Evolutionary conservation across 345 rosid species (phyloP).

Genomic region (Salix koriyanagi): DNA sequence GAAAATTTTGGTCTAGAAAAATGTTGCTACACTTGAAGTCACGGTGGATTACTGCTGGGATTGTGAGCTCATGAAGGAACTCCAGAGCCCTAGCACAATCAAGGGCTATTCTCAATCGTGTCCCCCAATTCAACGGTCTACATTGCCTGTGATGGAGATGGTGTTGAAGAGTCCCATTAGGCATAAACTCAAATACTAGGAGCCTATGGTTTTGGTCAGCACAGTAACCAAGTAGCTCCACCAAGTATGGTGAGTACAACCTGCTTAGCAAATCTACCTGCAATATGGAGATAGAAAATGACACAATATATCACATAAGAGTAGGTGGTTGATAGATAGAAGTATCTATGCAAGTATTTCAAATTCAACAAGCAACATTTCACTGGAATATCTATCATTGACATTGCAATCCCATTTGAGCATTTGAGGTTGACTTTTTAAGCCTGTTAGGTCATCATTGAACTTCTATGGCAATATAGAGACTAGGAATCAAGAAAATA

Average conservation of each 20-base stretch:
- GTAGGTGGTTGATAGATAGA: background rate
- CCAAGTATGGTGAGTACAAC: constrained; percentile 71
- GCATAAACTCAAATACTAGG: constrained; percentile 67
- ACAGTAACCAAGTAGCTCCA: constrained; percentile 85
- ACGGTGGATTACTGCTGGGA: constrained; percentile 74
- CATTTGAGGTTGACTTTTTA: background rate
- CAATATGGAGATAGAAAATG: constrained; percentile 10
- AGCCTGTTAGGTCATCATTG: background rate
- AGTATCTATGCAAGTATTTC: background rate
- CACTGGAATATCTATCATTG: background rate
- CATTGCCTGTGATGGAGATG: constrained; percentile 49
- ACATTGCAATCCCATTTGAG: background rate
- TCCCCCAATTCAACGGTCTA: constrained; percentile 62
- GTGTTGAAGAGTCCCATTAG: constrained; percentile 59
- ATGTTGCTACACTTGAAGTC: constrained; percentile 76
- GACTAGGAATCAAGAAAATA: background rate
- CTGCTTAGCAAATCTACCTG: constrained; percentile 89
- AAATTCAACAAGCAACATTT: background rate
- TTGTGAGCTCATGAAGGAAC: constrained; percentile 67
- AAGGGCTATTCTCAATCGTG: constrained; percentile 70
- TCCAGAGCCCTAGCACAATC: constrained; percentile 82
- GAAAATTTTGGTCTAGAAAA: constrained; percentile 51
- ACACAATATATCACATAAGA: background rate
- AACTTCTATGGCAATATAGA: background rate
- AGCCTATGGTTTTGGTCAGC: constrained; percentile 87